Evolutionary conservation across 192 early-diverging fungal genomes (phyloP).

Genomic region (Dispira parvispora): DNA sequence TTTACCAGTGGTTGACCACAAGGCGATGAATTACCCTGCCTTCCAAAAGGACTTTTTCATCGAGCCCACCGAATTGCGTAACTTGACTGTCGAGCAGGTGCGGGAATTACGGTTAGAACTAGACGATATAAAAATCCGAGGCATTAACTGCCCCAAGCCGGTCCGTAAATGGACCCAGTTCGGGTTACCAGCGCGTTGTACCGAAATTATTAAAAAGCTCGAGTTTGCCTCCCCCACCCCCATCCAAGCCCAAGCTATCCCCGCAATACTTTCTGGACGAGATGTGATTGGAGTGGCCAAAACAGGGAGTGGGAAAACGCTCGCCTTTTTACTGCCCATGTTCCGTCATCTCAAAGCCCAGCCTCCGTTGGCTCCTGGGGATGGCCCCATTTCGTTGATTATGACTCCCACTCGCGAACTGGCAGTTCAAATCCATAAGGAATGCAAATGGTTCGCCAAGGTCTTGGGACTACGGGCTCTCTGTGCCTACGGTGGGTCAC

Average conservation of each 20-base stretch:
- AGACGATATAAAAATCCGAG: constrained; percentile 87
- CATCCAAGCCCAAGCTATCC: constrained; percentile 86
- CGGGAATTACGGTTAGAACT: constrained; percentile 67
- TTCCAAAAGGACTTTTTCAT: constrained; percentile 92
- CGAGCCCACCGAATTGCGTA: constrained; percentile 78
- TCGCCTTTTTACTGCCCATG: constrained; percentile 89
- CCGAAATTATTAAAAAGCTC: constrained; percentile 62
- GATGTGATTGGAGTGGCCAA: constrained; percentile 94
- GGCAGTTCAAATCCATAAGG: constrained; percentile 83
- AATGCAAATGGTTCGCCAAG: constrained; percentile 79
- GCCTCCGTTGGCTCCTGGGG: constrained; percentile 50
- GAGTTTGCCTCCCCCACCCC: constrained; percentile 76
- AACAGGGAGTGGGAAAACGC: constrained; percentile 85
- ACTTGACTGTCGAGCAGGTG: constrained; percentile 68
- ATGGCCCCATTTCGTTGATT: constrained; percentile 72
- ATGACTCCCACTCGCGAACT: constrained; percentile 90
- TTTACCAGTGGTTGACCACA: constrained; percentile 70
- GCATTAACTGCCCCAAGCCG: constrained; percentile 82
- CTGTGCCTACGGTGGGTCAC: constrained; percentile 78
- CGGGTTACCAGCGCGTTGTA: constrained; percentile 68
- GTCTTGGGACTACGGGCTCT: constrained; percentile 71
- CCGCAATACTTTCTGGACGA: constrained; percentile 87
- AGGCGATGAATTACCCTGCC: constrained; percentile 62
- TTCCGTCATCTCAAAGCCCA: constrained; percentile 90
- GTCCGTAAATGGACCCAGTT: constrained; percentile 89